Evolutionary conservation across 805 yeast species (phyloP).

Genomic region (Zygoascus ofunaensis): DNA sequence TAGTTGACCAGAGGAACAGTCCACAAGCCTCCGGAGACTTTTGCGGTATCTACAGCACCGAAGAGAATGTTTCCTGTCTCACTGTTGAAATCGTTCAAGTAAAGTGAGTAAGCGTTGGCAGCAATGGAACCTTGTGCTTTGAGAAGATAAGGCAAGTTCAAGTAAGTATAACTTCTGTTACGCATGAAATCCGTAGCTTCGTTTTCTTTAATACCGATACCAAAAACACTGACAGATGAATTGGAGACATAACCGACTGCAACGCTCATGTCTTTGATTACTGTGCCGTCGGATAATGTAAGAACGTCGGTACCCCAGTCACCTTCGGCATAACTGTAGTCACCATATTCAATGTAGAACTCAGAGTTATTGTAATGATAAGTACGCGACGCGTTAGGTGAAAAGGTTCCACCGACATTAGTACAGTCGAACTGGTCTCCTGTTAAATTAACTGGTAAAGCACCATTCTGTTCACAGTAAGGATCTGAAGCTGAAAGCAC

Average conservation of each 20-base stretch:
- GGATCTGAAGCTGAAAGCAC: slow-evolving; percentile 22
- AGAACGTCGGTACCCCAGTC: slow-evolving; percentile 55
- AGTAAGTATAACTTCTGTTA: slow-evolving; percentile 6
- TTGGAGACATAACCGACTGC: slow-evolving; percentile 66
- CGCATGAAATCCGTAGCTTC: slow-evolving; percentile 27
- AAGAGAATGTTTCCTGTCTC: slow-evolving; percentile 45
- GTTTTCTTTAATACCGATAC: slow-evolving; percentile 28
- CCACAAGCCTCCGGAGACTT: slow-evolving; percentile 40
- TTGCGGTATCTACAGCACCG: slow-evolving; percentile 62
- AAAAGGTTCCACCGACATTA: slow-evolving; percentile 22
- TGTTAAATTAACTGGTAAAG: neutral
- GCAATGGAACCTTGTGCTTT: slow-evolving; percentile 35
- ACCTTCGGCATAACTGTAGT: slow-evolving; percentile 45
- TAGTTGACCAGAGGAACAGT: slow-evolving; percentile 21
- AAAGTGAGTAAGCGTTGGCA: slow-evolving; percentile 38
- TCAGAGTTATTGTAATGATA: slow-evolving; percentile 14
- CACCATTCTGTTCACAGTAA: slow-evolving; percentile 1
- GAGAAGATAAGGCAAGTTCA: slow-evolving; percentile 28
- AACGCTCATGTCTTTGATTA: slow-evolving; percentile 46
- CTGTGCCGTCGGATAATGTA: slow-evolving; percentile 40
- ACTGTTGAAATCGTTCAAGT: slow-evolving; percentile 33
- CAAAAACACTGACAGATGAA: slow-evolving; percentile 48
- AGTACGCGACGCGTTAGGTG: slow-evolving; percentile 22
- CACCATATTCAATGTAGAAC: slow-evolving; percentile 31
- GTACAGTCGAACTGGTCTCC: slow-evolving; percentile 17